These are phyloP conservation scores for Telopea speciosissima DNA, from an alignment of 177 flowering plant species.

Conservation along the genomic window DNA sequence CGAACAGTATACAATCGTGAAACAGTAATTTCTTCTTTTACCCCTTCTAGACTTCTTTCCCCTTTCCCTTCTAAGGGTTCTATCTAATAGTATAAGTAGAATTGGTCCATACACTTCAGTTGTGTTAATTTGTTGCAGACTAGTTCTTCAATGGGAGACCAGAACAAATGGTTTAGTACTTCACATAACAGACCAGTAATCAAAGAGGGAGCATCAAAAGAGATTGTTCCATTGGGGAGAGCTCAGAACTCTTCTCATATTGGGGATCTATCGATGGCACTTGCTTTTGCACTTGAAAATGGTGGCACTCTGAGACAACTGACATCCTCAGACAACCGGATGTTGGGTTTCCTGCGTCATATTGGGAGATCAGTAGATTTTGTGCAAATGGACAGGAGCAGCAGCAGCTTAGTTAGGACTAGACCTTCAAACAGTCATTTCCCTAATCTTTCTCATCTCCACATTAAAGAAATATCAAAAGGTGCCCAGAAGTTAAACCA, in stretches of 20 bases:
- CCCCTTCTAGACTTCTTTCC: background rate
- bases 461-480: slow-evolving; percentile 60
- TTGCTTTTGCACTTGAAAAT: slow-evolving; percentile 65
- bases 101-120: slow-evolving; percentile 1
- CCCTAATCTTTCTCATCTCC: slow-evolving; percentile 46
- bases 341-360: slow-evolving; percentile 38
- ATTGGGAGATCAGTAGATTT: slow-evolving; percentile 29
- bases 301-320: slow-evolving; percentile 39
- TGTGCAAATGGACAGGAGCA: slow-evolving; percentile 25
- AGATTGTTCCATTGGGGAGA: slow-evolving; percentile 46
- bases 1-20: slow-evolving; percentile 24
- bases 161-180: slow-evolving; percentile 13
- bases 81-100: background rate
- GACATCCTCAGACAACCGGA: slow-evolving; percentile 31
- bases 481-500: slow-evolving; percentile 76
- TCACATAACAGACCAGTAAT: slow-evolving; percentile 20
- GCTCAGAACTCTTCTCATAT: slow-evolving; percentile 32
- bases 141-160: slow-evolving; percentile 15
- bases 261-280: slow-evolving; percentile 56
- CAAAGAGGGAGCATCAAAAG: slow-evolving; percentile 32
- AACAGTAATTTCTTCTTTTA: slow-evolving; percentile 30
- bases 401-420: slow-evolving; percentile 13
- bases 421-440: slow-evolving; percentile 22
- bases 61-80: background rate
- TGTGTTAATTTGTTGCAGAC: slow-evolving; percentile 31